These are phyloP conservation scores for Adiantum capillusveneris DNA, from an alignment of 75 land plant species.

Conservation along the genomic window DNA sequence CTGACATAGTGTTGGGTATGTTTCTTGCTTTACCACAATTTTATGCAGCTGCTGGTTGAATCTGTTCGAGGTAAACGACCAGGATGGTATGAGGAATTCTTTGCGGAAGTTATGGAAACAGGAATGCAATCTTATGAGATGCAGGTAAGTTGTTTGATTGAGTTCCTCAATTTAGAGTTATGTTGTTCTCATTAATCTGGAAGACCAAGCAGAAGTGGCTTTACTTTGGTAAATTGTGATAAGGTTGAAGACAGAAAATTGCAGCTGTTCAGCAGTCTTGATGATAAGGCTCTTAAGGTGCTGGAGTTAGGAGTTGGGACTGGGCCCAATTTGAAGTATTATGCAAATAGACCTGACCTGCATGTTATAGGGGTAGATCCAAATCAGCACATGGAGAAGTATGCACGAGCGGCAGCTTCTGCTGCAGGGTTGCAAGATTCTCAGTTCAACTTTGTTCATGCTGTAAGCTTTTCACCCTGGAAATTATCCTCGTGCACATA, in stretches of 20 bases:
- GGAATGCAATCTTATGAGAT: constrained; percentile 54
- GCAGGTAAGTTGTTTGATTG: constrained; percentile 29
- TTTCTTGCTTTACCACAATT: too few species aligned
- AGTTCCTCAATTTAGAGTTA: neutral
- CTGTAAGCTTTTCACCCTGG: constrained; percentile 36
- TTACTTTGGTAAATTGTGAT: neutral
- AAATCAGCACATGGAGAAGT: constrained; percentile 73
- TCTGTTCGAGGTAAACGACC: constrained; percentile 48
- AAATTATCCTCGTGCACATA: neutral
- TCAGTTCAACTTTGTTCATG: constrained; percentile 58
- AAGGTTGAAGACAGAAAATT: constrained; percentile 65
- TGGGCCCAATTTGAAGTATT: constrained; percentile 70
- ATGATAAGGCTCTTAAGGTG: constrained; percentile 37
- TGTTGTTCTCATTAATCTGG: neutral
- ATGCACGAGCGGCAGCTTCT: constrained; percentile 54
- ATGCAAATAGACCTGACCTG: constrained; percentile 31
- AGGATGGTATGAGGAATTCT: constrained; percentile 72
- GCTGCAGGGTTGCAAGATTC: constrained; percentile 42
- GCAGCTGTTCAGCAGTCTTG: constrained; percentile 45
- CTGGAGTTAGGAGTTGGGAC: constrained; percentile 87
- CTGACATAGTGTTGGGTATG: too few species aligned
- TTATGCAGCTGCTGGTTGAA: constrained; percentile 19
- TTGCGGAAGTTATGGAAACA: constrained; percentile 33
- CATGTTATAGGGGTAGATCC: constrained; percentile 69
- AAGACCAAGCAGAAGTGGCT: neutral